These are phyloP conservation scores for Jaltomata sinuosa DNA, from an alignment of 257 asterid species.

Conservation along the genomic window DNA sequence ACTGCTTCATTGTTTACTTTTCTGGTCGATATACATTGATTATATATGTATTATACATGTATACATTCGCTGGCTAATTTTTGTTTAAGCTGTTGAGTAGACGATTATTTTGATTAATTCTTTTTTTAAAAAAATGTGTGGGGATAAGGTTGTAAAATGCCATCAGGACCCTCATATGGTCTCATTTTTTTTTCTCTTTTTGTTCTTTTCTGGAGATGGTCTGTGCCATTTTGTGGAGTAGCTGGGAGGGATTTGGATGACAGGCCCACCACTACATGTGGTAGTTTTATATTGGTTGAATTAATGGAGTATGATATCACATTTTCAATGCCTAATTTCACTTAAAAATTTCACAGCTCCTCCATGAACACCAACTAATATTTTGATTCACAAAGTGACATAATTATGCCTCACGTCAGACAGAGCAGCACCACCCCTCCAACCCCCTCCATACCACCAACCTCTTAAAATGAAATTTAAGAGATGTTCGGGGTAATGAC, in stretches of 20 bases:
- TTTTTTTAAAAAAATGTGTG: constrained; percentile 2
- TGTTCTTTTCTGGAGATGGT: constrained; percentile 11
- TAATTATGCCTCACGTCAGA: background rate
- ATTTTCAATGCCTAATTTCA: background rate
- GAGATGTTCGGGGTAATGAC: background rate
- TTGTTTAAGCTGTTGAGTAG: background rate
- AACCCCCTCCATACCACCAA: background rate
- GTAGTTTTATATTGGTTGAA: background rate
- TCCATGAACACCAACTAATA: background rate
- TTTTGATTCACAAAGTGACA: background rate
- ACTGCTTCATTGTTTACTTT: too few relatives aligned
- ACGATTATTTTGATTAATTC: background rate
- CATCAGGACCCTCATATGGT: constrained; percentile 9
- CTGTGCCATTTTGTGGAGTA: constrained; percentile 6
- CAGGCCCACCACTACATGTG: background rate
- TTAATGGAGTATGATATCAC: background rate
- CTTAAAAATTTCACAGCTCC: background rate
- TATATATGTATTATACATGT: background rate
- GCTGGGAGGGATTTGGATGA: constrained; percentile 6
- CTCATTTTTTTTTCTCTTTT: constrained; percentile 1
- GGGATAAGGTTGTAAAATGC: background rate
- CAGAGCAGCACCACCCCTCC: background rate
- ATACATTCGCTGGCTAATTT: background rate
- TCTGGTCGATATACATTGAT: too few relatives aligned
- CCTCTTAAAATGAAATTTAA: background rate